Base-by-base conservation (phyloP, 108 stramenopile species). In the Cyclotella sp. region DNA sequence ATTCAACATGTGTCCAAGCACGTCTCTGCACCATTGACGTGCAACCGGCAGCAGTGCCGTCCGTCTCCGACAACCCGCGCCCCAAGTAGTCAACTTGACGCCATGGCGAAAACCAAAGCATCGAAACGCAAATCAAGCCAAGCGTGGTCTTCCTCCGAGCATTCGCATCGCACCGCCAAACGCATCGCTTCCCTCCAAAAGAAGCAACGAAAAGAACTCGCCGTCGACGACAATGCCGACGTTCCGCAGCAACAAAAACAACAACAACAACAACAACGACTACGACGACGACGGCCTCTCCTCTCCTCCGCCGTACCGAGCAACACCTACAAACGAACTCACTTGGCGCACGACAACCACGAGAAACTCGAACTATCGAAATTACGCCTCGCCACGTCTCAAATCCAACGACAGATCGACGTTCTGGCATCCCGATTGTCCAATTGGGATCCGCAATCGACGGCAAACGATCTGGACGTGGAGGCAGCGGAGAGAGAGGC, bases 381-480 rank as follows among this genome's bases (percentile, higher is more conserved):
- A 68, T 34, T 92, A 3, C 79, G 87, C 45, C 79, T 96, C 57
- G 91, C 92, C 69, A 89, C 88, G n/a, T 79, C 88, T 24, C 86
- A 77, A 49, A 75, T 83, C 2, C 79, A 93, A 67, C 89, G 95
- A 24, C 60, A 86, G 63, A 44, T 92, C 3, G 81, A 83, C 45
- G 63, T 67, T 15, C 58, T 91, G 19, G 68, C 77, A 63, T 55
- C 81, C 24, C 79, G 91, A 28, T 68, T 96, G 47, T 74, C 88
- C 68, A 19, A 66, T 16, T 96, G 95, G 95, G 95, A 96, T 76
- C 87, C 90, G 16, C 75, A 84, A 12, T 88, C 81, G 29, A 29
- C 60, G 7, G 34, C 60, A 12, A 34, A 61, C n/a, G 60, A 61
- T 34, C 55, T 70, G 49, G 18, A 22, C 16, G 54, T 58, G 52